Percentiles rank a stretch among this genome's conserved stretches.
Evolutionary conservation across 352 stramenopile species (phyloP).

Genomic region (Globisporangium yorkense): DNA sequence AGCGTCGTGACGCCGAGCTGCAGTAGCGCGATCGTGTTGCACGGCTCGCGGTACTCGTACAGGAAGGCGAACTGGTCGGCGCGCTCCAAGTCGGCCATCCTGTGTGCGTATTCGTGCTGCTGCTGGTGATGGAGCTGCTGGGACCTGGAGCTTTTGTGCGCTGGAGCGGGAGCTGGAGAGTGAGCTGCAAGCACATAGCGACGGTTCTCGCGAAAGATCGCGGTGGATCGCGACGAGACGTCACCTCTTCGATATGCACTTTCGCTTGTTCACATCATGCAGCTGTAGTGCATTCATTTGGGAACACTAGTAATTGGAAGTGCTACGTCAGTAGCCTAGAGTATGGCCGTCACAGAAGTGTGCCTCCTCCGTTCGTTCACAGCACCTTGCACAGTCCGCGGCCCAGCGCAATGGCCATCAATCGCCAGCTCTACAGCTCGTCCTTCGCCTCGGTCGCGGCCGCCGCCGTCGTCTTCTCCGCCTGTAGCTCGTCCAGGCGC

Average conservation of each 20-base stretch:
- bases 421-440: conserved; percentile 4
- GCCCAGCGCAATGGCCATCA: too few relatives aligned
- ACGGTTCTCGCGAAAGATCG: too few relatives aligned
- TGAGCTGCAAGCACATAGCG: not conserved
- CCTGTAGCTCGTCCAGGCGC: conserved; percentile 35
- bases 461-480: conserved; percentile 1
- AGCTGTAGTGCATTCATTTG: too few relatives aligned
- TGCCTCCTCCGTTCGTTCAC: too few relatives aligned
- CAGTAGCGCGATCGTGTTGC: conserved; percentile 75
- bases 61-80: conserved; percentile 71
- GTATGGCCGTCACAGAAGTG: too few relatives aligned
- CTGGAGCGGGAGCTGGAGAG: not conserved
- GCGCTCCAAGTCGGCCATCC: conserved; percentile 69
- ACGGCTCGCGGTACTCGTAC: conserved; percentile 81
- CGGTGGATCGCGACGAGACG: too few relatives aligned
- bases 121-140: not conserved
- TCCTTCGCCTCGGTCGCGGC: conserved; percentile 7
- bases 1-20: conserved; percentile 60
- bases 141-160: not conserved
- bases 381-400: too few relatives aligned
- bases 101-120: not conserved
- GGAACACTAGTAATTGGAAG: too few relatives aligned
- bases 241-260: too few relatives aligned
- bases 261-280: too few relatives aligned
- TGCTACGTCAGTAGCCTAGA: too few relatives aligned